Base-by-base conservation (phyloP, 208 protist genomes). In the Naegleria fowleri region DNA sequence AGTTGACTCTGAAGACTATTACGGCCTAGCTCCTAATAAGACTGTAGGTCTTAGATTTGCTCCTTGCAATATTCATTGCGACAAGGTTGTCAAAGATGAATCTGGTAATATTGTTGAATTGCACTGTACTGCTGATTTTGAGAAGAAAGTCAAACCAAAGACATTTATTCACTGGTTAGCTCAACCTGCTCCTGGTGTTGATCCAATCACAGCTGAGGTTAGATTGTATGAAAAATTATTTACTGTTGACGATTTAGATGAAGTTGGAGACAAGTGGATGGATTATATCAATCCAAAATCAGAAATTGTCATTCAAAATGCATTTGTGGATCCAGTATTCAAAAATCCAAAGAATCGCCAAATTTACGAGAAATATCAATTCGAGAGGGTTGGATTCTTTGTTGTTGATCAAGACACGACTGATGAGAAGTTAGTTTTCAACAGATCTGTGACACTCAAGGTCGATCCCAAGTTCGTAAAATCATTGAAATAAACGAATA, bases 381-480 rank as follows among this genome's bases (percentile, higher is more conserved):
- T 98, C 91, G 97, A 98, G 93, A 94, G 97, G 84, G 67, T 95
- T 25, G 97, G 97, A 83, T 98, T 94, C 93, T 98, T 98, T 94
- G 86, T 89, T 58, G 91, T 95, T 22, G 97, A 99, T 90, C 39
- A 59, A 19, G 95, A 98, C 75, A 91, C 93, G 16, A 96, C 91
- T 29, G 0, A 88, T 22, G 92, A 93, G 39, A 90, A 94, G 16
- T 83, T 94, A 5, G 95, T 98, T n/a, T 98, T 98, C 93, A 98
- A 98, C 90, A 90, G 95, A 58, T 97, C 93, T 83, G 93, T 97
- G 19, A 90, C 87, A 4, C 92, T 98, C 29, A 98, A 97, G 91
- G 96, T 90, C 6, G 76, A 84, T 40, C 16, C 16, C 0, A 41
- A 41, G 76, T 84, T 84, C 33, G 3, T 38, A 11, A 41, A 36